Base-by-base conservation (phyloP, 2,329 filamentous ascomycete species). In the Sporothrix humicola region DNA sequence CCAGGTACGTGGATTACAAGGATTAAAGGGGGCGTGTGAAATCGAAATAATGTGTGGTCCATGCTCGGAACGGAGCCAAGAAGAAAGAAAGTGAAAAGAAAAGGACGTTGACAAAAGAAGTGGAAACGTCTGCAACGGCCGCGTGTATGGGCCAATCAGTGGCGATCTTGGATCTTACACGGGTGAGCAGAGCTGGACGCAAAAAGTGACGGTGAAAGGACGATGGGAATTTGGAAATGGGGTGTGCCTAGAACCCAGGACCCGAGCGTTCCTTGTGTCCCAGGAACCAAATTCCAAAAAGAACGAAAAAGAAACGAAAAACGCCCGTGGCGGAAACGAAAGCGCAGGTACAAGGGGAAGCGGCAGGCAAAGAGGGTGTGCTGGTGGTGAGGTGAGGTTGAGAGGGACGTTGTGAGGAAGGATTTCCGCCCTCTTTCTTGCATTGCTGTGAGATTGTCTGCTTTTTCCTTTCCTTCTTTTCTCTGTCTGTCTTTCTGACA, bases 291-390 rank as follows among this genome's bases (percentile, higher is more conserved):
- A 37, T 37, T 37, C 46, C 10, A 48, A 48, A 13, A 52, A 52
- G 23, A 52, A 68, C 23, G 23, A 37, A 37, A 37, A 37, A 37
- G 31, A 37, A 37, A 37, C 31, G 4, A 37, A 37, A 37, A 37
- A 37, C 31, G 31, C 31, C 48, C 23, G 20, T 37, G 23, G 65
- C 65, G 17, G 46, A 68, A 68, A 37, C 15, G 3, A 3, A 68
- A n/a, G 65, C 23, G 65, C 65, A 68, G 46, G 65, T 68, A 50
- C 65, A 52, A 66, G 61, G 42, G 61, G 42, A 63, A 59, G 10
- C 17, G 5, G 37, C 42, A 48, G 10, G 2, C n/a, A 3, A 20
- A 52, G 23, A 23, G 65, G 10, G 65, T 52, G 44, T 9, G 20
- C 31, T 37, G 31, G 31, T 37, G 31, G 31, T 37, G 31, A 37